Base-by-base conservation (phyloP, 177 flowering plant species). In the Vitis hybrid region DNA sequence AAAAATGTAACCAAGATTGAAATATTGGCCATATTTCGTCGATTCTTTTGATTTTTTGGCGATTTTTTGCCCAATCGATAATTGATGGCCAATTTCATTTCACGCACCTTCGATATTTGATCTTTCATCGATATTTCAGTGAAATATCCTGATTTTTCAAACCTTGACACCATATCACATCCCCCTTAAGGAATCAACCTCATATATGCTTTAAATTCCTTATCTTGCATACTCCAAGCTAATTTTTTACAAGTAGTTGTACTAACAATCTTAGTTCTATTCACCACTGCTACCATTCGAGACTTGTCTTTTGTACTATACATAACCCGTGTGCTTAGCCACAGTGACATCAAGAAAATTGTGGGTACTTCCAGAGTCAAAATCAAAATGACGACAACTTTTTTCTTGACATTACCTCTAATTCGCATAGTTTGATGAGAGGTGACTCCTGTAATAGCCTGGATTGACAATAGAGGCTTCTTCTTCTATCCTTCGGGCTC, bases 71-170 rank as follows among this genome's bases (percentile, higher is more conserved):
- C 26, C 26, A 22, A 22, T 22, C 26, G 0, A 22, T 22, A 22
- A 22, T 22, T 0, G 26, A 22, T 22, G 26, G 26, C 26, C 26
- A 22, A 22, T 22, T 22, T 22, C 26, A 0, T 22, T 22, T 22
- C 26, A 22, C 0, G 26, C 26, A 22, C 2, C 26, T 22, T 22
- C 3, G 26, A 22, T 22, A 22, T 22, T 22, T 22, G 26, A 22
- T 22, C 0, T 2, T 22, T 22, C 0, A 0, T 22, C 3, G 2
- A 22, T 22, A 2, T 2, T 22, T 22, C 26, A 0, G 2, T 0
- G 3, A 22, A 22, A 22, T 22, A 22, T 22, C 26, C 26, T 22
- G 0, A 1, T 21, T 22, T 22, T 22, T 22, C 26, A 22, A 22
- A 22, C 26, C 26, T 22, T 22, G 26, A 2, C 26, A 29, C 33